Conservation (phyloP, 495 filamentous ascomycete species). For the Aspergillus diversus region DNA sequence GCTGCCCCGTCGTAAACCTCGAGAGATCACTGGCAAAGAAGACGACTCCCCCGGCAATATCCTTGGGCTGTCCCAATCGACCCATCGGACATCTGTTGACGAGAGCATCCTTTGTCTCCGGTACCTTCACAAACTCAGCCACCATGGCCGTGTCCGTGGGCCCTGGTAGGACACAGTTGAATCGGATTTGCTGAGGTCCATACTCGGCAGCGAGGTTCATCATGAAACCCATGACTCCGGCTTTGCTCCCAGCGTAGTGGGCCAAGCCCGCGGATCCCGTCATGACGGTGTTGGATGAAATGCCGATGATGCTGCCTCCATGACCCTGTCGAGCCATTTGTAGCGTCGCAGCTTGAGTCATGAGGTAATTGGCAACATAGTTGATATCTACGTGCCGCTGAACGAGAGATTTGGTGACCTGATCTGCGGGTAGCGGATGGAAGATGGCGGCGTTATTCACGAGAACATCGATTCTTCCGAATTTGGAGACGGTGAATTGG, state of each 20-base stretch:
- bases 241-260: slow-evolving; percentile 15
- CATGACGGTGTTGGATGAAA: slow-evolving; percentile 15
- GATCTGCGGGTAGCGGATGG: neutral
- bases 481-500: neutral
- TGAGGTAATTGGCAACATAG: slow-evolving; percentile 5
- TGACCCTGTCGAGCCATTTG: neutral
- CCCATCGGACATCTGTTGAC: slow-evolving; percentile 3
- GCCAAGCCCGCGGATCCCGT: slow-evolving; percentile 5
- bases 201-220: slow-evolving; percentile 13
- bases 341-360: slow-evolving; percentile 12
- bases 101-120: neutral
- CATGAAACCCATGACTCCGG: slow-evolving; percentile 10
- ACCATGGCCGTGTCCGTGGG: slow-evolving; percentile 15
- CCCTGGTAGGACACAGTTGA: slow-evolving; percentile 17
- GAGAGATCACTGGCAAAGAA: slow-evolving; percentile 5
- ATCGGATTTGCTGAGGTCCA: slow-evolving; percentile 12
- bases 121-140: neutral
- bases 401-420: slow-evolving; percentile 16
- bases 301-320: slow-evolving; percentile 13
- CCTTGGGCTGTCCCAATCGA: neutral
- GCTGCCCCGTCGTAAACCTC: slow-evolving; percentile 3
- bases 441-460: slow-evolving; percentile 31
- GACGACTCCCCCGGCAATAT: neutral
- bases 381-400: slow-evolving; percentile 9
- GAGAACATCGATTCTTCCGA: slow-evolving; percentile 32